Conservation (phyloP, 1,284 basidiomycete species). For the Microbotryum intermedium region DNA sequence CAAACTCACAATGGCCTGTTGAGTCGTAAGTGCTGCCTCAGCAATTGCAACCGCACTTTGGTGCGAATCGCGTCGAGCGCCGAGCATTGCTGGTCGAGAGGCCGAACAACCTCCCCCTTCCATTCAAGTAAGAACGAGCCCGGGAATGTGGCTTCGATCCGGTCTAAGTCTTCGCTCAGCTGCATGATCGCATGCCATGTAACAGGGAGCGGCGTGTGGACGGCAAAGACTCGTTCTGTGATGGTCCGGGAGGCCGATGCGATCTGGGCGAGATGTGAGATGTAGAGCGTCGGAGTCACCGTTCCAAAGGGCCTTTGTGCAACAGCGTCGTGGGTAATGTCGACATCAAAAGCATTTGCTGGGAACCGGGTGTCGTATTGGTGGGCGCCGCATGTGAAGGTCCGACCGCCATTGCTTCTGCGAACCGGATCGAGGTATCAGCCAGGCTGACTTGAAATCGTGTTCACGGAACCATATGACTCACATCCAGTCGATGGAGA, state of each 20-base stretch:
- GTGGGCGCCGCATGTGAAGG: constrained; percentile 2
- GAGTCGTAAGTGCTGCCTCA: constrained; percentile 9
- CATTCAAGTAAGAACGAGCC: neutral
- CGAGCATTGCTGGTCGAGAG: constrained; percentile 6
- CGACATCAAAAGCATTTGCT: constrained; percentile 13
- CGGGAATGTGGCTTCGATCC: constrained; percentile 7
- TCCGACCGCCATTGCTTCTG: neutral
- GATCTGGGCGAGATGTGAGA: constrained; percentile 9
- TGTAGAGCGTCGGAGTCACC: constrained; percentile 15
- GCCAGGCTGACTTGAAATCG: too few relatives aligned
- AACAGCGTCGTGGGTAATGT: constrained; percentile 10
- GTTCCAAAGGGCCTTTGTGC: constrained; percentile 3
- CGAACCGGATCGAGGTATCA: neutral
- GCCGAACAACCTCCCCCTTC: constrained; percentile 3
- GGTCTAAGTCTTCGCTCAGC: constrained; percentile 15
- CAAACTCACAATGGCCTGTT: constrained; percentile 19
- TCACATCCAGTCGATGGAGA: constrained; percentile 14
- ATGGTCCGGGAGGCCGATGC: constrained; percentile 2
- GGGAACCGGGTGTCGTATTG: constrained; percentile 21
- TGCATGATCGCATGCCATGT: constrained; percentile 3
- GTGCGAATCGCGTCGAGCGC: neutral
- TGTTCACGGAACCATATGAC: too few relatives aligned
- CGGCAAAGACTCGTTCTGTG: constrained; percentile 7
- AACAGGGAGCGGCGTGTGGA: constrained; percentile 8
- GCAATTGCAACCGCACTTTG: neutral